These are phyloP conservation scores for Lagenidium giganteum DNA, from an alignment of 352 stramenopile species.

Conservation along the genomic window DNA sequence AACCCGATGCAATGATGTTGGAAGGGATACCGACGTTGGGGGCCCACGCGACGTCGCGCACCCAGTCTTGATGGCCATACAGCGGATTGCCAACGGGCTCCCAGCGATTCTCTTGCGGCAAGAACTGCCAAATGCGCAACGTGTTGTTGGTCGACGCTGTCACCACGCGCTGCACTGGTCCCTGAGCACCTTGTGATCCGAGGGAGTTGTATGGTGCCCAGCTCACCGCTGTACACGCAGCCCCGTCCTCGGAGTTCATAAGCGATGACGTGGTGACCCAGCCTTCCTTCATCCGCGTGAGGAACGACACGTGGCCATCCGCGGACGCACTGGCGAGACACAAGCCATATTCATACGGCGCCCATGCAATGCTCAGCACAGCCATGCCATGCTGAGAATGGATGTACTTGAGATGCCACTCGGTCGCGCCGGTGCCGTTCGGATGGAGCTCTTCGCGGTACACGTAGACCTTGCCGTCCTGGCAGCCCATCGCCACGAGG, in stretches of 20 bases:
- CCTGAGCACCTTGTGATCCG: conserved; percentile 58
- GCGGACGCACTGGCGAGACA: conserved; percentile 74
- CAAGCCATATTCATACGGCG: conserved; percentile 84
- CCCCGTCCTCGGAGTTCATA: conserved; percentile 64
- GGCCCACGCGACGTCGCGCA: conserved; percentile 79
- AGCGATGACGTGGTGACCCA: conserved; percentile 80
- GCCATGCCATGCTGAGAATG: conserved; percentile 65
- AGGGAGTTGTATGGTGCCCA: conserved; percentile 87
- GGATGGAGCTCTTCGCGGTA: conserved; percentile 74
- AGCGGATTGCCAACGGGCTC: conserved; percentile 35
- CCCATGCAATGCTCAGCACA: conserved; percentile 80
- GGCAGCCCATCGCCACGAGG: conserved; percentile 65
- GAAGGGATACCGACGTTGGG: conserved; percentile 80
- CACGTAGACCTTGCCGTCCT: conserved; percentile 84
- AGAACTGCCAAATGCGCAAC: conserved; percentile 60
- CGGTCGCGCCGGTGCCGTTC: conserved; percentile 44
- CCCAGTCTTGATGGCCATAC: conserved; percentile 74
- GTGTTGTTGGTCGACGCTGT: conserved; percentile 62
- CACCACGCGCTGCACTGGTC: conserved; percentile 67
- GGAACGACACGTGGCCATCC: conserved; percentile 79
- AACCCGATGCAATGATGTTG: conserved; percentile 74
- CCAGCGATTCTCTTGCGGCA: conserved; percentile 30
- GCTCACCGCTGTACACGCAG: conserved; percentile 72
- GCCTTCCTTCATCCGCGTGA: conserved; percentile 76
- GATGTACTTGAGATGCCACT: conserved; percentile 76